phyloP scores from a whole-genome alignment of 129 eudicot species.

The Erigeron canadensis region DNA sequence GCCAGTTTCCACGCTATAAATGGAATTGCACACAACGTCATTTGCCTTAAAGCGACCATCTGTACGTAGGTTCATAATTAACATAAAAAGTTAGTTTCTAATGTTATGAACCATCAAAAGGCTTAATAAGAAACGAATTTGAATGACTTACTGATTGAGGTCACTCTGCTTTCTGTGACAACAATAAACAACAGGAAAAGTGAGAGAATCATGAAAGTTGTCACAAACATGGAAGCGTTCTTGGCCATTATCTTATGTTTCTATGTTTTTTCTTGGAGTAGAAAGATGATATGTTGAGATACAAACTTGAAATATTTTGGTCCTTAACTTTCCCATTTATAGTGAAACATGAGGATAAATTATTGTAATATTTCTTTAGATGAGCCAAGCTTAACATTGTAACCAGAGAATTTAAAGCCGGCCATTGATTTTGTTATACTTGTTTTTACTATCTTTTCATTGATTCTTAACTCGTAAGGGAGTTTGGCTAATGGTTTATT shows the following conservation, averaged over 20 bases:
- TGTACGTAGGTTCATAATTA: neutral
- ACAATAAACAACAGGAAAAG: slow-evolving; percentile 21
- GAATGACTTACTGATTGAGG: slow-evolving; percentile 12
- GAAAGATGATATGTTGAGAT: slow-evolving; percentile 1
- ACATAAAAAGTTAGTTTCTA: too few species aligned
- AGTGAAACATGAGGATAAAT: neutral
- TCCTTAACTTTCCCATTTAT: slow-evolving; percentile 5
- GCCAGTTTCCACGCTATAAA: slow-evolving; percentile 23
- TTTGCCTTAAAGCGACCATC: slow-evolving; percentile 19
- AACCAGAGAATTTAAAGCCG: slow-evolving; percentile 17
- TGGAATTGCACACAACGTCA: slow-evolving; percentile 11
- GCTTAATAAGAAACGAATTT: neutral
- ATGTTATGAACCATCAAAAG: neutral
- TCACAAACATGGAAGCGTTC: slow-evolving; percentile 24
- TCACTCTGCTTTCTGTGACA: slow-evolving; percentile 18
- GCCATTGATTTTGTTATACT: slow-evolving; percentile 10
- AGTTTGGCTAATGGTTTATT: too few species aligned
- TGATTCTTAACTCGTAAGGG: too few species aligned
- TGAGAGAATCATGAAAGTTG: slow-evolving; percentile 4
- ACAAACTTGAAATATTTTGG: neutral
- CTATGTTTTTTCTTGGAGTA: neutral
- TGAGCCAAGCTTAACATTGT: slow-evolving; percentile 24
- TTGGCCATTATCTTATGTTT: slow-evolving; percentile 27
- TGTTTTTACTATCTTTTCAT: neutral
- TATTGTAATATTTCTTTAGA: neutral